These are phyloP conservation scores for Nemania sp. DNA, from an alignment of 2,329 filamentous ascomycete genomes.

Conservation along the genomic window DNA sequence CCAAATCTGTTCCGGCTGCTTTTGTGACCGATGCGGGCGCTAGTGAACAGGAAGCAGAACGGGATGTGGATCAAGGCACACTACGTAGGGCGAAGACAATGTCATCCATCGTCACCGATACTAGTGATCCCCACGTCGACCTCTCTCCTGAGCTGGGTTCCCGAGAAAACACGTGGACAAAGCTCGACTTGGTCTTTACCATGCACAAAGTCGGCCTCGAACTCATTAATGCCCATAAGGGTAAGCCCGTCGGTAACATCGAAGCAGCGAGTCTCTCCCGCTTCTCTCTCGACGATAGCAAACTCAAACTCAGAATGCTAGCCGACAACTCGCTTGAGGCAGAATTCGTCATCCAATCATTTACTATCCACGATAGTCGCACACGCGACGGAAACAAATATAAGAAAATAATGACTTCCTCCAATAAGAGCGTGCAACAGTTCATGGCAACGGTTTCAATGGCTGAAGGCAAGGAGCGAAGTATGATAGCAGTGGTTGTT, in stretches of 20 bases:
- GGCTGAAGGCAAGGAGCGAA: slow-evolving; percentile 79
- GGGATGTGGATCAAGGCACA: slow-evolving; percentile 68
- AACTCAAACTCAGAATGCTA: slow-evolving; percentile 88
- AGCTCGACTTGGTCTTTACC: slow-evolving; percentile 88
- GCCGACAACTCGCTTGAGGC: slow-evolving; percentile 90
- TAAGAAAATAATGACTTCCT: slow-evolving; percentile 95
- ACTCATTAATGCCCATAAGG: slow-evolving; percentile 75
- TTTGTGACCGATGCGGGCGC: slow-evolving; percentile 77
- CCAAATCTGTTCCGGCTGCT: slow-evolving; percentile 82
- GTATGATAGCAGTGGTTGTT: slow-evolving; percentile 87
- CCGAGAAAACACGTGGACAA: slow-evolving; percentile 79
- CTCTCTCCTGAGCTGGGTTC: slow-evolving; percentile 73
- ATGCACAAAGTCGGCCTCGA: slow-evolving; percentile 88
- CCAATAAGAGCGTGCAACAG: slow-evolving; percentile 93
- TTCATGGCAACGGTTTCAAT: slow-evolving; percentile 98
- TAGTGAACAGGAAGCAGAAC: slow-evolving; percentile 72
- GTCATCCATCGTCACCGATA: slow-evolving; percentile 43
- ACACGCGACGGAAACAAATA: slow-evolving; percentile 91
- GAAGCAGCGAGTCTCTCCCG: slow-evolving; percentile 84
- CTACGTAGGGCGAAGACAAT: slow-evolving; percentile 54
- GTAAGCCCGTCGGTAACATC: slow-evolving; percentile 77
- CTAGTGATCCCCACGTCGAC: slow-evolving; percentile 53
- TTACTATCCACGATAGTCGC: slow-evolving; percentile 93
- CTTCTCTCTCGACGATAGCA: slow-evolving; percentile 92
- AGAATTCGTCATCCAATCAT: slow-evolving; percentile 89